A percentile compares a stretch with the other conserved stretches of the same genome.
Conservation (phyloP, 192 early-diverging fungal genomes). For the Globomyces pollinis-pini region DNA sequence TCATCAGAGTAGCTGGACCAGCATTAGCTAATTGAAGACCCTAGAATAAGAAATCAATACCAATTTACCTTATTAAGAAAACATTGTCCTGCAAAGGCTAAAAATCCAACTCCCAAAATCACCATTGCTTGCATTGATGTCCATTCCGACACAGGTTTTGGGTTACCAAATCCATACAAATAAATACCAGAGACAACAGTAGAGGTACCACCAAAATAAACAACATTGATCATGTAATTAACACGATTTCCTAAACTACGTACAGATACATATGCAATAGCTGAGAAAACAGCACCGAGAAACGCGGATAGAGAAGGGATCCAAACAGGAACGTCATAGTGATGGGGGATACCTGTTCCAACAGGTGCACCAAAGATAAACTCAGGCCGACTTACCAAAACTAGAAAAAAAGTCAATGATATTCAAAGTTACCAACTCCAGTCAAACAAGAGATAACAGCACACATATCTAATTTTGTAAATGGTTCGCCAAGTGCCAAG, state of each 20-base stretch:
- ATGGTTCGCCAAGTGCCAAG: constrained; percentile 54
- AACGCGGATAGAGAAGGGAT: constrained; percentile 36
- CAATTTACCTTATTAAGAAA: constrained; percentile 65
- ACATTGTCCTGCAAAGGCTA: constrained; percentile 66
- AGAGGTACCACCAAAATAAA: constrained; percentile 64
- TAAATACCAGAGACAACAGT: constrained; percentile 48
- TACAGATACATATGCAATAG: constrained; percentile 62
- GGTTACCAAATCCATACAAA: too few relatives aligned
- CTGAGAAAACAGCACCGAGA: constrained; percentile 49
- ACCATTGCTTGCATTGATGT: constrained; percentile 39
- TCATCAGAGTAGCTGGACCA: constrained; percentile 69
- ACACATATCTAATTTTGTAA: constrained; percentile 46
- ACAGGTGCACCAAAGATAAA: constrained; percentile 31
- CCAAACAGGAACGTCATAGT: constrained; percentile 11
- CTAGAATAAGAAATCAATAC: too few relatives aligned
- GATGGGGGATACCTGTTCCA: too few relatives aligned
- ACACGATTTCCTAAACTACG: constrained; percentile 61
- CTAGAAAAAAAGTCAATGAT: too few relatives aligned
- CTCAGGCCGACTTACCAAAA: constrained; percentile 52
- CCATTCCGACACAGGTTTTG: constrained; percentile 16
- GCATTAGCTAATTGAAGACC: constrained; percentile 68
- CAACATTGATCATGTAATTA: constrained; percentile 69
- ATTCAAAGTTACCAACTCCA: too few relatives aligned
- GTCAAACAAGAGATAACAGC: constrained; percentile 47
- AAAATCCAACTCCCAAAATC: constrained; percentile 40